Conservation (phyloP, 225 moss, liverwort and hornwort species). For the Asterella californica region DNA sequence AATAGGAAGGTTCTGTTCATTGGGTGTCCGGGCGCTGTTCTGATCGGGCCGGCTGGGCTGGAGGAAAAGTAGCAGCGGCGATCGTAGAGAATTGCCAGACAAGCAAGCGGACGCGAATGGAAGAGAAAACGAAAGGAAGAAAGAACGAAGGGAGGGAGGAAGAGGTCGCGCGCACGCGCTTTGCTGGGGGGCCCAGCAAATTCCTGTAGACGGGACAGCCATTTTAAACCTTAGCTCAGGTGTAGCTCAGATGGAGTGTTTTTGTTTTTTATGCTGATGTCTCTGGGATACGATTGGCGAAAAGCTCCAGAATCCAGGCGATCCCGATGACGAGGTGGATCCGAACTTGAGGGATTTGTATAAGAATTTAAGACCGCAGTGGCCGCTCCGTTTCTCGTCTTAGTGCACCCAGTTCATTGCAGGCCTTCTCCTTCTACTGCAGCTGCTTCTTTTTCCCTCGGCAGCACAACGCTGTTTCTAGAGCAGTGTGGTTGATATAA, state of each 20-base stretch:
- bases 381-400: neutral
- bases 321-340: neutral
- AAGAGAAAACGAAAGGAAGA: neutral
- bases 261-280: neutral
- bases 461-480: neutral
- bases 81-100: neutral
- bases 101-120: neutral
- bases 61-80: neutral
- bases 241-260: neutral
- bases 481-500: neutral
- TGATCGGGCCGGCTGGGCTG: neutral
- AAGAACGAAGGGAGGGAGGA: neutral
- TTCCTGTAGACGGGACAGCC: neutral
- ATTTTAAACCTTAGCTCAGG: neutral
- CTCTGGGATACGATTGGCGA: neutral
- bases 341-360: neutral
- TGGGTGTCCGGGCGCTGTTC: neutral
- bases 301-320: neutral
- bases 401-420: neutral
- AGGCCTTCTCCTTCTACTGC: neutral
- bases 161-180: neutral
- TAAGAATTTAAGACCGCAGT: neutral
- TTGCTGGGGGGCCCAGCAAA: neutral
- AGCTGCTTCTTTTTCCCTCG: neutral
- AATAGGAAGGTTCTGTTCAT: neutral